Conservation (phyloP, 352 stramenopile species). For the Phytopythium cucurbitacearum region DNA sequence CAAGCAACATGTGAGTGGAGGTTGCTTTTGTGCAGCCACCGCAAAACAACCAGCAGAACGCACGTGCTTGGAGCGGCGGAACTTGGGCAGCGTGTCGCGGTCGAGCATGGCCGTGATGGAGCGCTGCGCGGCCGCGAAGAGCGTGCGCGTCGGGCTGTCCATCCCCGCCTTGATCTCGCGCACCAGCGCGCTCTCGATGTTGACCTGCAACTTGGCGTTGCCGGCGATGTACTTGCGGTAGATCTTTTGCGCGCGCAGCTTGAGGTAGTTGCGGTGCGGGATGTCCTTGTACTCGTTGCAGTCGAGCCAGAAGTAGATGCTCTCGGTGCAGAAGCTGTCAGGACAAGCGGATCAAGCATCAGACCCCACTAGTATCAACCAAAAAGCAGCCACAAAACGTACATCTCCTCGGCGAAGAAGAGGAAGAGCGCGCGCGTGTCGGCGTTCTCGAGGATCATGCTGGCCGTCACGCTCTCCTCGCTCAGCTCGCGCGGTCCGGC, state of each 20-base stretch:
- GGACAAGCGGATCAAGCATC: neutral
- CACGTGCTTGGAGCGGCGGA: slow-evolving; percentile 68
- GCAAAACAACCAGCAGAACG: slow-evolving; percentile 4
- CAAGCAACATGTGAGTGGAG: neutral
- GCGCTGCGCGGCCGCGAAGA: slow-evolving; percentile 52
- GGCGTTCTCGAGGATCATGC: slow-evolving; percentile 54
- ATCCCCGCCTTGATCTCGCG: slow-evolving; percentile 53
- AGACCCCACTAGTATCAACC: neutral
- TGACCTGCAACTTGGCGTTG: slow-evolving; percentile 64
- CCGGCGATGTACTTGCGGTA: slow-evolving; percentile 74
- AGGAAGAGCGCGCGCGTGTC: slow-evolving; percentile 65
- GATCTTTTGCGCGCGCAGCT: slow-evolving; percentile 74
- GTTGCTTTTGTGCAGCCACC: neutral
- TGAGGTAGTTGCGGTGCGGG: slow-evolving; percentile 66
- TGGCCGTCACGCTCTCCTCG: slow-evolving; percentile 43
- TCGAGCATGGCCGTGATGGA: slow-evolving; percentile 80
- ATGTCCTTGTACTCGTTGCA: slow-evolving; percentile 83
- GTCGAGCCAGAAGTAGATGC: slow-evolving; percentile 83
- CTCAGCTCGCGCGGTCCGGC: slow-evolving; percentile 13
- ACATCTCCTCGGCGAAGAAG: slow-evolving; percentile 79
- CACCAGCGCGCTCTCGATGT: slow-evolving; percentile 51
- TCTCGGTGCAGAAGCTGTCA: slow-evolving; percentile 68
- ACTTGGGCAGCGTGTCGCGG: slow-evolving; percentile 70
- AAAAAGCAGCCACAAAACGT: slow-evolving; percentile 13
- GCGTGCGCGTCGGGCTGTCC: slow-evolving; percentile 47